phyloP scores from a whole-genome alignment of 495 filamentous ascomycete genomes.

The Pyronema omphalodes region DNA sequence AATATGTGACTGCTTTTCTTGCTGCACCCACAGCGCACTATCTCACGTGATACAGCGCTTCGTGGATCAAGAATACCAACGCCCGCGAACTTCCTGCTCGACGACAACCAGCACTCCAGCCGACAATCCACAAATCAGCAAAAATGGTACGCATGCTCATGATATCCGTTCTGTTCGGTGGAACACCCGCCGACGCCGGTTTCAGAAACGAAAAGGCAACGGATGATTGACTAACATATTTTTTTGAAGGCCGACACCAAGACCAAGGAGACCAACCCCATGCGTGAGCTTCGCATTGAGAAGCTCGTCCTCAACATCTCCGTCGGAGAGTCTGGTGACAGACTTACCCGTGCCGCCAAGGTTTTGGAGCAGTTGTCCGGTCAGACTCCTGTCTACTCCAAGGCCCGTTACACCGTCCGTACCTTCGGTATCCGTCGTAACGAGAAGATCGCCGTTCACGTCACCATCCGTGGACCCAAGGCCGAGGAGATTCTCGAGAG shows the following conservation, averaged over 20 bases:
- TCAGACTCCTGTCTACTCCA: constrained; percentile 97
- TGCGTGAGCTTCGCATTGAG: constrained; percentile 98
- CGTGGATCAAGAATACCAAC: no score
- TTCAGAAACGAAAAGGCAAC: constrained; percentile 9
- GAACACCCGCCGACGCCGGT: constrained; percentile 5
- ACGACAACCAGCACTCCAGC: no score
- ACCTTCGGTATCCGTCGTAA: constrained; percentile 99
- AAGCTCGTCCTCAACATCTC: constrained; percentile 99
- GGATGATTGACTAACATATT: constrained; percentile 1
- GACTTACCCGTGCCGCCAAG: constrained; percentile 98
- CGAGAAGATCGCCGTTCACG: constrained; percentile 99
- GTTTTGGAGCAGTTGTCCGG: constrained; percentile 98
- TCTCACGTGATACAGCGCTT: no score
- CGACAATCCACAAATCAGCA: no score
- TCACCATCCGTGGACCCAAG: constrained; percentile 98
- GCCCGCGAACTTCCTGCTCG: no score
- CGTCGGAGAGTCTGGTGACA: constrained; percentile 99
- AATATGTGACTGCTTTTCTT: no score
- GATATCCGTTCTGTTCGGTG: constrained; percentile 6
- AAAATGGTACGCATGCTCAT: background rate
- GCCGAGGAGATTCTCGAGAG: constrained; percentile 99
- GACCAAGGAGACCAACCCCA: constrained; percentile 85
- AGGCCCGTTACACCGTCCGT: constrained; percentile 99
- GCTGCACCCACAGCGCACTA: no score
- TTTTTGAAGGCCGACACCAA: constrained; percentile 45